Conservation (phyloP, 805 yeast species). For the Millerozyma acaciae region DNA sequence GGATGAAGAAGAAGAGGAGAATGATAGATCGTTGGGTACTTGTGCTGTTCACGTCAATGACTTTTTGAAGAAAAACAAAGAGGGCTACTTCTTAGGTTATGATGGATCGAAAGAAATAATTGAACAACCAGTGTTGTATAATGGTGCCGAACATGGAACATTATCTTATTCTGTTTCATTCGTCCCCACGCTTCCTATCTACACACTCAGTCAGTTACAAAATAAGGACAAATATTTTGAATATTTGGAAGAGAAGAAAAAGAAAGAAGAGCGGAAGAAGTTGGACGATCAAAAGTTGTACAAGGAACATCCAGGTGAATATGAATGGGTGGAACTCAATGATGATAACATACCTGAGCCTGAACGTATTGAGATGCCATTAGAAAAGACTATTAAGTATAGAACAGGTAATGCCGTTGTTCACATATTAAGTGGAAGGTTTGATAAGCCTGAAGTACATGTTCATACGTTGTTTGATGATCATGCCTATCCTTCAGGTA, state of each 20-base stretch:
- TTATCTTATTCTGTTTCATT: conserved; percentile 57
- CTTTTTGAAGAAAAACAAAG: conserved; percentile 43
- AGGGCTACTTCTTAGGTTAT: conserved; percentile 46
- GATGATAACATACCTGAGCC: conserved; percentile 30
- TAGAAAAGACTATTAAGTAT: conserved; percentile 50
- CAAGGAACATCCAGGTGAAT: conserved; percentile 56
- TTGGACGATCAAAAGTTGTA: conserved; percentile 46
- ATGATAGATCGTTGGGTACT: conserved; percentile 63
- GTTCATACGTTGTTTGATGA: conserved; percentile 68
- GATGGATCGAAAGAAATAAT: conserved; percentile 49
- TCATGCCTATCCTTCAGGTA: conserved; percentile 53
- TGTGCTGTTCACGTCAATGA: conserved; percentile 48
- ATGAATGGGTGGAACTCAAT: conserved; percentile 57
- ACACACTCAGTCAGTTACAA: conserved; percentile 52
- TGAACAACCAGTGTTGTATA: conserved; percentile 40
- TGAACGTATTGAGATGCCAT: conserved; percentile 42
- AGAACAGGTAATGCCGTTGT: conserved; percentile 63
- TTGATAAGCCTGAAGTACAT: conserved; percentile 45
- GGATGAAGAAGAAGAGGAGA: conserved; percentile 63
- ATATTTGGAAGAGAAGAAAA: conserved; percentile 31
- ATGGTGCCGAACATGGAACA: conserved; percentile 42
- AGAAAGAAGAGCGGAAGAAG: conserved; percentile 41
- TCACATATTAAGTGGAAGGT: conserved; percentile 47
- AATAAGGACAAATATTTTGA: conserved; percentile 43
- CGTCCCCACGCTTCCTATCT: conserved; percentile 62